Percentiles rank a stretch among this genome's conserved stretches.
Conservation (phyloP, 805 yeast species). For the Metschnikowia santaceciliae region DNA sequence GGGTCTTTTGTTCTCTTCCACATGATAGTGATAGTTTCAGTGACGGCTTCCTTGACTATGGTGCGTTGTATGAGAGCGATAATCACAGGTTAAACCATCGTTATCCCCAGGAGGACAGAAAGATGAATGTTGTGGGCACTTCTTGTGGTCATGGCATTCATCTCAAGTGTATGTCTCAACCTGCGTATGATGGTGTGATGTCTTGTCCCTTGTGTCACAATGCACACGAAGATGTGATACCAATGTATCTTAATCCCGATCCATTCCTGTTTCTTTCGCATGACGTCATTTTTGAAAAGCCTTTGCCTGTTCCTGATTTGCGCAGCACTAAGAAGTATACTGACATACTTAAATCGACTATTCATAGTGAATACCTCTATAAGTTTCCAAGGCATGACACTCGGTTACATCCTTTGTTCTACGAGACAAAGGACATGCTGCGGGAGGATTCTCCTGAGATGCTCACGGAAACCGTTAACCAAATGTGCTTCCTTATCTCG, state of each 20-base stretch:
- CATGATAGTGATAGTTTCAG: constrained; percentile 14
- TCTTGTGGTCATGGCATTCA: constrained; percentile 54
- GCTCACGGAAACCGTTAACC: background rate
- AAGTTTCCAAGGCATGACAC: background rate
- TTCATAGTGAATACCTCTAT: background rate
- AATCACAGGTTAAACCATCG: background rate
- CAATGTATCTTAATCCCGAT: background rate
- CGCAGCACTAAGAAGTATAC: background rate
- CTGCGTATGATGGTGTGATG: constrained; percentile 2
- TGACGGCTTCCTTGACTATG: constrained; percentile 20
- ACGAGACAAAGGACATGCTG: background rate
- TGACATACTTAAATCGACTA: background rate
- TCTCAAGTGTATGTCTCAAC: constrained; percentile 37
- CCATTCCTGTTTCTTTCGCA: background rate
- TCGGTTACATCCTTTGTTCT: background rate
- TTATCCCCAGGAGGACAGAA: constrained; percentile 20
- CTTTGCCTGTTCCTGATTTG: background rate
- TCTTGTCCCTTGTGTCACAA: constrained; percentile 53
- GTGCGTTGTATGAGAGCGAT: background rate
- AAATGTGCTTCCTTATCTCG: constrained; percentile 21
- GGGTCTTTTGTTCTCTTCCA: constrained; percentile 49
- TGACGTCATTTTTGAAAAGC: background rate
- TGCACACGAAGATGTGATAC: constrained; percentile 24
- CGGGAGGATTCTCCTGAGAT: background rate
- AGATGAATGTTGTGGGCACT: constrained; percentile 1